Base-by-base conservation (phyloP, 2,329 filamentous ascomycete species). In the Aaosphaeria arxii region DNA sequence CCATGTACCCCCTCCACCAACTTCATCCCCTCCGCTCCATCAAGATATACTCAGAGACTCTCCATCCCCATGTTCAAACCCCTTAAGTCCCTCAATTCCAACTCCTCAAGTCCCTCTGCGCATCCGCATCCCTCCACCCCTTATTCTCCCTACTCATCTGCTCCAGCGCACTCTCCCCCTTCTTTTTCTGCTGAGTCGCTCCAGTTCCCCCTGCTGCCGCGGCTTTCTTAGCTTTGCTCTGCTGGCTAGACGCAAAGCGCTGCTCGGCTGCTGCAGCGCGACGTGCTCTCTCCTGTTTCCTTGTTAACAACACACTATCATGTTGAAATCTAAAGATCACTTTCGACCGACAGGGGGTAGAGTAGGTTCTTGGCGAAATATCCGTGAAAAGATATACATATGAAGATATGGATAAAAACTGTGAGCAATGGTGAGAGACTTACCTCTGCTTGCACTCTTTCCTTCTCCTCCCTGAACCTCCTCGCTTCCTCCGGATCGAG, bases 81-180 rank as follows among this genome's bases (percentile, higher is more conserved):
- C 17, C 17, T 24, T 3, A 24, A 24, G 17, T 24, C 30, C 42
- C 32, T 59, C 47, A 66, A 40, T 66, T 58, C 55, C 55, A 65
- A 39, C 56, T 54, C 44, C 62, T 54, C 43, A 66, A 46, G 17
- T 61, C 58, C 6, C 58, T 54, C 43, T 61, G 55, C 36, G 57
- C 56, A 51, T 67, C 65, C 30, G 55, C 58, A 36, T 59, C 61
- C 40, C 64, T 57, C 56, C 57, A 69, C 7, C 63, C 61, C 36
- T 58, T 43, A 39, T 67, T 67, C 51, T 67, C 62, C 42, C 46
- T 59, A 42, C 62, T 66, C 52, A 61, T 46, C 47, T 64, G 46
- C 48, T 66, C 60, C 2, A 69, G 51, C 28, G 62, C 60, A 36
- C 43, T 63, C 24, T 50, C 42, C 50, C 61, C 65, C 48, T 56